A percentile compares a stretch with the other conserved stretches of the same genome.
These are phyloP conservation scores for Tolypocladium endophyticum DNA, from an alignment of 2,329 filamentous ascomycete genomes.

Conservation along the genomic window DNA sequence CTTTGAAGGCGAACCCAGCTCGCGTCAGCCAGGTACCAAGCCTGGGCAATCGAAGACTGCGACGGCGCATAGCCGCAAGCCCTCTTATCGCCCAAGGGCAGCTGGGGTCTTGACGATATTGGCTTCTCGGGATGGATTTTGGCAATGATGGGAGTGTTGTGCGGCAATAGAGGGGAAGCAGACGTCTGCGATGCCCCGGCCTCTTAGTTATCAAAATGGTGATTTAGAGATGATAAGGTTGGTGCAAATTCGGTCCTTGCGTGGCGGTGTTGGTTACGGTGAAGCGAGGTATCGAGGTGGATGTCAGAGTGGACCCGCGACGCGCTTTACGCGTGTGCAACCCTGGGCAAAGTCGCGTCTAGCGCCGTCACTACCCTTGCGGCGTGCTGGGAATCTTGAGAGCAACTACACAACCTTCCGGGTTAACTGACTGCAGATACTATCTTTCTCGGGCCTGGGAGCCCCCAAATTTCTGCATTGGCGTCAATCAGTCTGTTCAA, in stretches of 20 bases:
- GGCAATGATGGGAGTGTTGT: background rate
- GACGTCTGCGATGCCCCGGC: background rate
- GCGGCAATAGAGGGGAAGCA: background rate
- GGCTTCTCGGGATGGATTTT: background rate
- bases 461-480: background rate
- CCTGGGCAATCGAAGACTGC: background rate
- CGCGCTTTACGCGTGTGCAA: slow-evolving; percentile 7
- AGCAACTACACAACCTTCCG: background rate
- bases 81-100: slow-evolving; percentile 3
- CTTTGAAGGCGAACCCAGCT: background rate
- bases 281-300: background rate
- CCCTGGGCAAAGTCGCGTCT: background rate
- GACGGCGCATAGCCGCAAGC: slow-evolving; percentile 7
- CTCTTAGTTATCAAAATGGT: background rate
- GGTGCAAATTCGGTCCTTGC: background rate
- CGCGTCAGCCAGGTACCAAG: background rate
- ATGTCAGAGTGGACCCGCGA: background rate
- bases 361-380: background rate
- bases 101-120: background rate
- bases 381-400: background rate
- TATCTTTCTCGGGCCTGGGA: background rate
- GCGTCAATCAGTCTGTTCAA: too few species aligned
- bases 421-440: background rate
- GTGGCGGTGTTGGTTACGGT: background rate
- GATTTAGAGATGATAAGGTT: background rate